Percentiles rank a stretch among this genome's conserved stretches.
These are phyloP conservation scores for Magnolia kwangsiensis DNA, from an alignment of 164 flowering plant genomes.

Conservation along the genomic window DNA sequence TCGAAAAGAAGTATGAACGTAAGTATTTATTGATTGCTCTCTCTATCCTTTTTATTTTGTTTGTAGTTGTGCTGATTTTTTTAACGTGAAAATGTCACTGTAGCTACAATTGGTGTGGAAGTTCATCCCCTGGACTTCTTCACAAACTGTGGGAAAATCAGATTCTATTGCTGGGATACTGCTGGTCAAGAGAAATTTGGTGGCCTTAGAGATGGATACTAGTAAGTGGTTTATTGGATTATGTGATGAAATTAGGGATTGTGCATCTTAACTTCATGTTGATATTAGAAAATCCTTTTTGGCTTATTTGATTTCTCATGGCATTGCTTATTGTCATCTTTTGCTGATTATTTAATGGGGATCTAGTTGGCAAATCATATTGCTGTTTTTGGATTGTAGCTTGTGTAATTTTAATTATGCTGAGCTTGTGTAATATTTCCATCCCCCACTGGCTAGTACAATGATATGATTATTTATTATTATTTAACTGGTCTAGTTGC, in stretches of 20 bases:
- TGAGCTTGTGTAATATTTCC: too few species aligned
- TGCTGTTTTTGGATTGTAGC: too few species aligned
- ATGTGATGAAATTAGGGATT: neutral
- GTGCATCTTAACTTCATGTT: too few species aligned
- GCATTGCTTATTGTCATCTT: too few species aligned
- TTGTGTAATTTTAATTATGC: too few species aligned
- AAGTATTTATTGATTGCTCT: neutral
- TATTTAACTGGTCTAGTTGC: too few species aligned
- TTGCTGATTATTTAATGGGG: too few species aligned
- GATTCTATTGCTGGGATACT: constrained; percentile 24
- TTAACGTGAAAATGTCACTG: neutral
- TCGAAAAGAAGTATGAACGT: constrained; percentile 24
- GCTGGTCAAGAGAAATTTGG: constrained; percentile 24
- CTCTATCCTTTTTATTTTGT: neutral
- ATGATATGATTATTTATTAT: too few species aligned
- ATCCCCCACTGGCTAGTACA: too few species aligned
- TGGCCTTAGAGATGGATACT: constrained; percentile 24
- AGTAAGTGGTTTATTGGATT: constrained; percentile 7
- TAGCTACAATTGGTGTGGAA: constrained; percentile 23
- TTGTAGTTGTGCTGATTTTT: neutral
- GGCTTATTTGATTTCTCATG: too few species aligned
- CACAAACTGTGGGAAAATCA: constrained; percentile 19
- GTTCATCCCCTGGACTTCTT: constrained; percentile 24
- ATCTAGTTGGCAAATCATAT: too few species aligned
- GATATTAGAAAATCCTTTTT: too few species aligned